Conservation (phyloP, 805 yeast species). For the Saccharomycopsis synnaedendra region DNA sequence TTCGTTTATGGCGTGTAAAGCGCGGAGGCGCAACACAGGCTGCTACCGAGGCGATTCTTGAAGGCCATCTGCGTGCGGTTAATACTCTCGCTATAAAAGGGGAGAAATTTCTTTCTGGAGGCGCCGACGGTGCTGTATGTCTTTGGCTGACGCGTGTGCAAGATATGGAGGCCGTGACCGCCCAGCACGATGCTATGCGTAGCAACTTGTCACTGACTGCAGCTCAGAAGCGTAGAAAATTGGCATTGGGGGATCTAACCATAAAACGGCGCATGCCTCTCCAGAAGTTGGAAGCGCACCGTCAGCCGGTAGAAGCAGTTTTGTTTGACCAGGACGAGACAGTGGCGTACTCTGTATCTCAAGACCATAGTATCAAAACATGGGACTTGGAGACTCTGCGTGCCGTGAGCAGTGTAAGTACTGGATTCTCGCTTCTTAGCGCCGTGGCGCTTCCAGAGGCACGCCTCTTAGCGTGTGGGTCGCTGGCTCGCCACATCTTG, state of each 20-base stretch:
- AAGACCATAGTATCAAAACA: conserved; percentile 89
- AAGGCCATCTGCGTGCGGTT: conserved; percentile 87
- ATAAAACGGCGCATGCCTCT: conserved; percentile 77
- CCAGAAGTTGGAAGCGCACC: conserved; percentile 67
- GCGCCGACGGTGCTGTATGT: conserved; percentile 70
- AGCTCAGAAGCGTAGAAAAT: conserved; percentile 77
- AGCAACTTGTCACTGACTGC: conserved; percentile 55
- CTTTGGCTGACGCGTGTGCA: conserved; percentile 83
- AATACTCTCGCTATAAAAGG: conserved; percentile 57
- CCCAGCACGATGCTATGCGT: conserved; percentile 31
- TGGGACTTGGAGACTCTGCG: conserved; percentile 90
- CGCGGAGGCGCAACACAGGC: conserved; percentile 38
- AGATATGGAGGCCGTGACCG: conserved; percentile 59
- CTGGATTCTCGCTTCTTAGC: conserved; percentile 77
- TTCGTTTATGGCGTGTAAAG: conserved; percentile 78
- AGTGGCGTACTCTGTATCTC: conserved; percentile 89
- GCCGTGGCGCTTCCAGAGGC: conserved; percentile 54
- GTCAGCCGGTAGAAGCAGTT: conserved; percentile 80
- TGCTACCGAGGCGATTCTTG: conserved; percentile 71
- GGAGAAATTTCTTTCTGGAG: conserved; percentile 68
- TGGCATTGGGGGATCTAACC: conserved; percentile 66
- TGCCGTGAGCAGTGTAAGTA: conserved; percentile 77
- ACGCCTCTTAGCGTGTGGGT: conserved; percentile 80
- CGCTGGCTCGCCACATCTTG: conserved; percentile 94
- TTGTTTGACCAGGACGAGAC: conserved; percentile 68